Conservation (phyloP, 345 rosid genomes). For the Mercurialis annua region DNA sequence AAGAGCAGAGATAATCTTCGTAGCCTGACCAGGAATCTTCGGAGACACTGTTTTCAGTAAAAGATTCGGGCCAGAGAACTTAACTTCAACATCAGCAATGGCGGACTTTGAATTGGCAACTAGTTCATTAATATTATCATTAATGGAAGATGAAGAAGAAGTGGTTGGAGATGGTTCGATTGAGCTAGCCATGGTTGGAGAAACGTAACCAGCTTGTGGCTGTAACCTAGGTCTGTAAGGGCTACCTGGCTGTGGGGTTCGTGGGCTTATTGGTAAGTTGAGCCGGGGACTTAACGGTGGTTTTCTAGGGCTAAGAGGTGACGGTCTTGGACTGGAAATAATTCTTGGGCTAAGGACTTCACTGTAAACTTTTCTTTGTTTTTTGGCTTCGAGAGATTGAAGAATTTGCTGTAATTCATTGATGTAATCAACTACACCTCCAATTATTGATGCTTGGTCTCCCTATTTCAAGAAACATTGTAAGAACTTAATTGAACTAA, state of each 20-base stretch:
- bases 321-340: slow-evolving; percentile 59
- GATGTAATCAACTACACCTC: slow-evolving; percentile 95
- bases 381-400: slow-evolving; percentile 83
- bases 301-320: slow-evolving; percentile 69
- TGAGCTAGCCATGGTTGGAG: slow-evolving; percentile 40
- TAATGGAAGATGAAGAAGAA: slow-evolving; percentile 50
- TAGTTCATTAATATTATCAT: slow-evolving; percentile 52
- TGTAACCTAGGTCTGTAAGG: slow-evolving; percentile 55
- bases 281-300: slow-evolving; percentile 50
- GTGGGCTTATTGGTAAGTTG: slow-evolving; percentile 72
- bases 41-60: slow-evolving; percentile 79
- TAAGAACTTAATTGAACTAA: too few relatives aligned
- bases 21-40: slow-evolving; percentile 74
- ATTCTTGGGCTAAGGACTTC: slow-evolving; percentile 83
- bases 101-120: slow-evolving; percentile 81
- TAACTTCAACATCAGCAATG: slow-evolving; percentile 89
- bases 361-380: slow-evolving; percentile 81
- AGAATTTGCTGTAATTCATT: slow-evolving; percentile 90
- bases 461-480: slow-evolving; percentile 39
- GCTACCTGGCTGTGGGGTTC: slow-evolving; percentile 71
- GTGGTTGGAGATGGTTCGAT: slow-evolving; percentile 53
- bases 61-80: slow-evolving; percentile 79
- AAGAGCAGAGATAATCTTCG: slow-evolving; percentile 70
- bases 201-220: slow-evolving; percentile 42
- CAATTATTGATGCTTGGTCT: slow-evolving; percentile 98